A percentile compares a stretch with the other conserved stretches of the same genome.
phyloP scores from a whole-genome alignment of 148 eudicot species.

The Vaccinium darrowii region DNA sequence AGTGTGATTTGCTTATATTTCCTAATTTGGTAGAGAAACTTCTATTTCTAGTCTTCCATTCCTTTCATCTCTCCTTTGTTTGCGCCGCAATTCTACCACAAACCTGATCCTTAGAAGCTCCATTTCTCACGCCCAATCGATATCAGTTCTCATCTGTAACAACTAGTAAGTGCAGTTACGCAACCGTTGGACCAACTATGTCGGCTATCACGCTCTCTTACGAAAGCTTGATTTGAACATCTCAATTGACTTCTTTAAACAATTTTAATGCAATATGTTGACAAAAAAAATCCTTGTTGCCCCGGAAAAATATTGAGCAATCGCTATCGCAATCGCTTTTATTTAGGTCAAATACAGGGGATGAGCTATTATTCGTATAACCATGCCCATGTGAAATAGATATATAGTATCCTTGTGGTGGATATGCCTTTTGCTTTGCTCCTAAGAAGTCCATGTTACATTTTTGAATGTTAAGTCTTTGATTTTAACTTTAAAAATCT shows the following conservation, averaged over 20 bases:
- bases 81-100: constrained; percentile 10
- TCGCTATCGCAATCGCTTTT: neutral
- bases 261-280: neutral
- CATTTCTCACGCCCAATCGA: neutral
- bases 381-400: neutral
- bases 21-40: neutral
- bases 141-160: neutral
- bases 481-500: constrained; percentile 10
- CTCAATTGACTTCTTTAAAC: neutral
- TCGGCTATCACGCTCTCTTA: neutral
- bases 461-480: neutral
- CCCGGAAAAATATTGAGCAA: neutral
- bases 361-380: neutral
- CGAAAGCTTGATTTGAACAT: neutral
- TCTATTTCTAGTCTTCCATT: neutral
- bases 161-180: neutral
- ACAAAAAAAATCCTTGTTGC: neutral
- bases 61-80: constrained; percentile 3
- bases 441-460: neutral
- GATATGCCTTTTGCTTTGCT: constrained; percentile 5
- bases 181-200: neutral
- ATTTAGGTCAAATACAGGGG: constrained; percentile 5
- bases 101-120: neutral
- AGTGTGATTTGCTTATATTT: neutral
- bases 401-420: neutral